phyloP scores from a whole-genome alignment of 2,329 filamentous ascomycete genomes.

The Aspergillus costaricaensis region DNA sequence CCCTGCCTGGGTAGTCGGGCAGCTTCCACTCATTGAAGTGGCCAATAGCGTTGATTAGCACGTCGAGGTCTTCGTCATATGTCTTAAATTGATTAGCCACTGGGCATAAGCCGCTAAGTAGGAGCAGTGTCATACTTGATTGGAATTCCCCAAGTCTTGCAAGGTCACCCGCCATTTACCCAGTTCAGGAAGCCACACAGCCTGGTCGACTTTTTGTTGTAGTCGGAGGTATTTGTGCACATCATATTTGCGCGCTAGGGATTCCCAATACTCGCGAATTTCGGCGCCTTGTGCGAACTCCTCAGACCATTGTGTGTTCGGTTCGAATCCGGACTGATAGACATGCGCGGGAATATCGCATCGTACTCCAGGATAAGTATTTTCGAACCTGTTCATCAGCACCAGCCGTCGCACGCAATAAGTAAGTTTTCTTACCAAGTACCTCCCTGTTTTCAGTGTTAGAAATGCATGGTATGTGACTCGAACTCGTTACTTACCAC shows the following conservation, averaged over 20 bases:
- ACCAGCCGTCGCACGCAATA: neutral
- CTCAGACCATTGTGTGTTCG: constrained; percentile 69
- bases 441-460: constrained; percentile 39
- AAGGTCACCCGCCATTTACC: constrained; percentile 59
- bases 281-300: constrained; percentile 68
- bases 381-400: constrained; percentile 38
- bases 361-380: constrained; percentile 63
- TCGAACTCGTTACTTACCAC: constrained; percentile 54
- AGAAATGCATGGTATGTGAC: neutral
- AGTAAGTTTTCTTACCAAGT: constrained; percentile 40
- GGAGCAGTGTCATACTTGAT: constrained; percentile 18
- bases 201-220: constrained; percentile 56
- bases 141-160: constrained; percentile 36
- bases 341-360: constrained; percentile 71
- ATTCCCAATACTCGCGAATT: constrained; percentile 68
- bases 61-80: constrained; percentile 56
- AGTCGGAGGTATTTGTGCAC: constrained; percentile 62
- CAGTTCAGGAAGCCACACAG: constrained; percentile 56
- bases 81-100: constrained; percentile 24
- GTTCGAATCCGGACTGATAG: constrained; percentile 68
- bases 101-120: neutral
- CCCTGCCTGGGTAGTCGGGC: constrained; percentile 61
- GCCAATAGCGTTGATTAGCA: constrained; percentile 65
- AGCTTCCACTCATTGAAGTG: constrained; percentile 67
- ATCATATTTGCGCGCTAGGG: constrained; percentile 62